Evolutionary conservation across 1,139 yeast genomes (phyloP), one percentile per base, ranked within the genome.

Genomic region (Diutina catenulata): DNA sequence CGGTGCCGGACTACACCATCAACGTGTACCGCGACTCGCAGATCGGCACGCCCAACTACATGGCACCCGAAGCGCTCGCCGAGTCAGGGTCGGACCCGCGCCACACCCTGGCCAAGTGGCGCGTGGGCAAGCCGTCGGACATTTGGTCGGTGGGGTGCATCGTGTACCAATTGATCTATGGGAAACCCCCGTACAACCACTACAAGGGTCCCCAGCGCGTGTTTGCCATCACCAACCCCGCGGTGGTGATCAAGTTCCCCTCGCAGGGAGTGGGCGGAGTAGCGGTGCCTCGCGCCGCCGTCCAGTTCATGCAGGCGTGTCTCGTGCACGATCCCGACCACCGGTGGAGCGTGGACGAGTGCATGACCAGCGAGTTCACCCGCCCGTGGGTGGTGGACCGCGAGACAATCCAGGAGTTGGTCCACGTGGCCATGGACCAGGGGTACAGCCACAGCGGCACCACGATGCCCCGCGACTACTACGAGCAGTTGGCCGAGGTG

Each of bases 131-230:
- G 50, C 95, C 98, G 0, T 82, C 97, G 1, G 99, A 91, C 60
- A 78, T 93, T 10, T 91, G 98, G 98, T 87, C 97, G 16, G 82
- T 95, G 59, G 99, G 98, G 0, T 87, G 98, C 55, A 91, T 91
- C 5, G 68, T 91, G 3, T 91, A 88, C 58, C 97, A 91, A 57
- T 86, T 93, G 95, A 74, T 88, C 3, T 91, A 91, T 51, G 96
- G 96, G 0, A 72, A 70, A 45, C 93, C 96, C 2, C 98, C 98
- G 1, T 88, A 86, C 61, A 95, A 87, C 0, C 68, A 70, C 1
- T 84, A 75, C 49, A 74, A 78, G 25, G 94, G 94, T 1, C 77
- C 81, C 41, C 87, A 83, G 51, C 64, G 95, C 45, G 66, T 86
- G 36, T 64, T 80, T 55, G 95, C 95, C 1, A 88, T 87, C 28